These are phyloP conservation scores for Arthrobotrys sinensis DNA, from an alignment of 2,329 filamentous ascomycete genomes.

Conservation along the genomic window DNA sequence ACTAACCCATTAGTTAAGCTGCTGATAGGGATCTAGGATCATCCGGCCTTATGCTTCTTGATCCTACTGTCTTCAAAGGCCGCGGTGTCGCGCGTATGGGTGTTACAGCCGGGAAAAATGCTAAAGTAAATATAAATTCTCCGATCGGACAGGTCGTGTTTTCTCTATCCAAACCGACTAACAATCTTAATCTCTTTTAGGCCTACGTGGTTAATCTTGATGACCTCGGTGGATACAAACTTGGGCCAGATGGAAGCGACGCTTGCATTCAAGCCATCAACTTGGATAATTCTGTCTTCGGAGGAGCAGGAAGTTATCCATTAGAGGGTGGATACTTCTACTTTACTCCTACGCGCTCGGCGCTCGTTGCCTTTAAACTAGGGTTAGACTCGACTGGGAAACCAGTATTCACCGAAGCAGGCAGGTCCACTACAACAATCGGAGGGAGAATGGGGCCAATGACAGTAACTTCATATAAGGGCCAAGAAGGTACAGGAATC, in stretches of 20 bases:
- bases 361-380: conserved; percentile 66
- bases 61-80: conserved; percentile 69
- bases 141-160: too few relatives aligned
- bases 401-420: conserved; percentile 65
- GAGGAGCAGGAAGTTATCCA: conserved; percentile 67
- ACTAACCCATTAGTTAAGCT: conserved; percentile 65
- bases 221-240: conserved; percentile 68
- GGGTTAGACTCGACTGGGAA: conserved; percentile 65
- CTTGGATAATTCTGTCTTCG: conserved; percentile 44
- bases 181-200: conserved; percentile 49
- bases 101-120: conserved; percentile 72
- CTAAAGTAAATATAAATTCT: conserved; percentile 64
- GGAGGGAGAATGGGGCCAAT: conserved; percentile 40
- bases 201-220: conserved; percentile 68
- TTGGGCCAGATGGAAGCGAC: conserved; percentile 67
- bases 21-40: conserved; percentile 72
- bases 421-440: conserved; percentile 33
- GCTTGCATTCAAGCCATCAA: conserved; percentile 66
- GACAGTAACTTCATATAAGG: conserved; percentile 67
- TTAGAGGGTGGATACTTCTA: conserved; percentile 70
- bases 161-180: not conserved
- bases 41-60: conserved; percentile 68
- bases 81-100: conserved; percentile 70
- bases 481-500: conserved; percentile 67
- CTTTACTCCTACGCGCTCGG: conserved; percentile 65